Evolutionary conservation across 345 rosid species (phyloP).

Genomic region (Pistacia atlantica): DNA sequence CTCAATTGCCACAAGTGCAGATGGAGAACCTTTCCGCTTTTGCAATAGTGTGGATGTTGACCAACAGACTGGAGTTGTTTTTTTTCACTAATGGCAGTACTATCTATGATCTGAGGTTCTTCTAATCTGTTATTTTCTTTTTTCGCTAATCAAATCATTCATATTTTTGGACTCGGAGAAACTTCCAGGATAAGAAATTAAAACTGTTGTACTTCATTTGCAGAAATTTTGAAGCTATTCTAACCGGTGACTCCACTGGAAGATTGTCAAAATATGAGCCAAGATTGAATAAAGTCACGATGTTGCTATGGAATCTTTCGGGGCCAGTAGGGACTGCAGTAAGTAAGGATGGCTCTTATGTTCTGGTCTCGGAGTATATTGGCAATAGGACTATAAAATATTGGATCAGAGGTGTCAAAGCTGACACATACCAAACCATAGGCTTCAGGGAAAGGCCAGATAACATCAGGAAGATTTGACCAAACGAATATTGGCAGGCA

Average conservation of each 20-base stretch:
- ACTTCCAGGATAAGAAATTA: no score
- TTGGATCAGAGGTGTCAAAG: slow-evolving; percentile 22
- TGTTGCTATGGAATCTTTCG: slow-evolving; percentile 19
- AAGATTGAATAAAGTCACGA: slow-evolving; percentile 7
- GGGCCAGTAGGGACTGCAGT: slow-evolving; percentile 22
- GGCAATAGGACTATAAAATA: slow-evolving; percentile 4
- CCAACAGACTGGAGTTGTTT: slow-evolving; percentile 13
- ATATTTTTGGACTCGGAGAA: no score
- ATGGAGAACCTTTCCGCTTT: slow-evolving; percentile 12
- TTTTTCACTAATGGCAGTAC: slow-evolving; percentile 20
- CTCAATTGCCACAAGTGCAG: slow-evolving; percentile 11
- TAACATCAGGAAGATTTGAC: slow-evolving; percentile 18
- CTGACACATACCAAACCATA: slow-evolving; percentile 6
- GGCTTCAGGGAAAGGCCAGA: slow-evolving; percentile 6
- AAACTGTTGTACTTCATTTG: no score
- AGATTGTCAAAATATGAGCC: slow-evolving; percentile 21
- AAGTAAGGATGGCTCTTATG: not conserved
- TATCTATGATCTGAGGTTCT: slow-evolving; percentile 8
- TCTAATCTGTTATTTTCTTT: no score
- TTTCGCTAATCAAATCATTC: no score
- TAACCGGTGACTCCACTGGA: slow-evolving; percentile 18
- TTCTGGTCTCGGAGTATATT: slow-evolving; percentile 12
- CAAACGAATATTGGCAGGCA: slow-evolving; percentile 16
- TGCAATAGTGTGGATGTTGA: slow-evolving; percentile 22
- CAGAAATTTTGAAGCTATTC: not conserved